A percentile compares a stretch with the other conserved stretches of the same genome.
Evolutionary conservation across 192 early-diverging fungal genomes (phyloP).

Genomic region (Coemansia sp.): DNA sequence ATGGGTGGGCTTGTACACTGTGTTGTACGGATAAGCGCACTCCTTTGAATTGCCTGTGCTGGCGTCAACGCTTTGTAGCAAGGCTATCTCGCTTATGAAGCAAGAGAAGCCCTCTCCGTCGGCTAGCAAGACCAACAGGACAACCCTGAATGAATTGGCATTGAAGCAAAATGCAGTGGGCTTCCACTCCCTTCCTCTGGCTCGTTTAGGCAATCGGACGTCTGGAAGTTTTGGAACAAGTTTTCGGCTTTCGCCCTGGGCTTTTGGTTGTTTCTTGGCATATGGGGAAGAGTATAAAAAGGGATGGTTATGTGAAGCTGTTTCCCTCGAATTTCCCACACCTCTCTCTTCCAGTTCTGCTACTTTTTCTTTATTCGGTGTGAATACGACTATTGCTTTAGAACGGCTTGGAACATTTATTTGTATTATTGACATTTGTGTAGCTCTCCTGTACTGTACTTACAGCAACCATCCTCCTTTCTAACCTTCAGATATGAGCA

Average conservation of each 20-base stretch:
- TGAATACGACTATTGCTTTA: neutral
- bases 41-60: too few species aligned
- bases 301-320: too few species aligned
- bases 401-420: neutral
- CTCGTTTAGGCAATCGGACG: too few species aligned
- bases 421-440: neutral
- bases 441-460: constrained; percentile 3
- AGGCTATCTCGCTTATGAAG: too few species aligned
- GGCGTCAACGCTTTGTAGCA: too few species aligned
- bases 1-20: constrained; percentile 32
- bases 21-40: constrained; percentile 15
- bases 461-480: neutral
- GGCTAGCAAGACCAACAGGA: too few species aligned
- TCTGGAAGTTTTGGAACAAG: too few species aligned
- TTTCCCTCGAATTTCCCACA: neutral
- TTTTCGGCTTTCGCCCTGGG: too few species aligned
- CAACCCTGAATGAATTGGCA: too few species aligned
- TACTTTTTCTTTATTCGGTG: constrained; percentile 5
- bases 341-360: neutral
- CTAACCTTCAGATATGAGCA: constrained; percentile 11
- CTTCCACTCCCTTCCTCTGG: too few species aligned
- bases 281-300: neutral
- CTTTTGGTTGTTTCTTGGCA: neutral
- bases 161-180: too few species aligned
- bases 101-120: too few species aligned